These are phyloP conservation scores for Barnettozyma hawaiiensis DNA, from an alignment of 1,139 yeast species.

Conservation along the genomic window DNA sequence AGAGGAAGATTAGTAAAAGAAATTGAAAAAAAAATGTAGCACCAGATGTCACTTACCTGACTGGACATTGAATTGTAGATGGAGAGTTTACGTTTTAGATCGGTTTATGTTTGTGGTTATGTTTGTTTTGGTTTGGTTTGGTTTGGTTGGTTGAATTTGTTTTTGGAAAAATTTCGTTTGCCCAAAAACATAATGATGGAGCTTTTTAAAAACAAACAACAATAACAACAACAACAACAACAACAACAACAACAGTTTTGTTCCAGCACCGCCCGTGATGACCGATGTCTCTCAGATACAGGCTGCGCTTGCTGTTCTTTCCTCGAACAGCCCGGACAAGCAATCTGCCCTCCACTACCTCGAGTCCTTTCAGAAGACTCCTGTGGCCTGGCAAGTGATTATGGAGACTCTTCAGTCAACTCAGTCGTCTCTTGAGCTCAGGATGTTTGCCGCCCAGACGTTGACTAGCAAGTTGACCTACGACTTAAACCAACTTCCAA, in stretches of 20 bases:
- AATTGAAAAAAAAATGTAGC: not conserved
- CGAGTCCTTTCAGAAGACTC: slow-evolving; percentile 77
- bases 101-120: no score
- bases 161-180: not conserved
- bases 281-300: slow-evolving; percentile 13
- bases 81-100: no score
- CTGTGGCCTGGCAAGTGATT: slow-evolving; percentile 58
- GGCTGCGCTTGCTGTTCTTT: slow-evolving; percentile 24
- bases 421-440: slow-evolving; percentile 40
- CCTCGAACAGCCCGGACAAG: slow-evolving; percentile 33
- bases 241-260: not conserved
- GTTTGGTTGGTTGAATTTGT: no score
- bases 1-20: slow-evolving; percentile 3
- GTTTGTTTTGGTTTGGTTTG: no score
- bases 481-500: slow-evolving; percentile 74
- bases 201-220: not conserved
- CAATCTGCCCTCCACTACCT: slow-evolving; percentile 59
- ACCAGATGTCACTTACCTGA: slow-evolving; percentile 5
- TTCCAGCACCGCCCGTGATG: not conserved
- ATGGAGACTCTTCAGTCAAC: slow-evolving; percentile 27
- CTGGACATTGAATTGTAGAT: slow-evolving; percentile 6
- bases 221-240: not conserved
- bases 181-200: no score
- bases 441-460: slow-evolving; percentile 87
- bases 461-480: slow-evolving; percentile 77